A percentile compares a stretch with the other conserved stretches of the same genome.
phyloP scores from a whole-genome alignment of 2,329 filamentous ascomycete genomes.

The Teratosphaeria nubilosa region DNA sequence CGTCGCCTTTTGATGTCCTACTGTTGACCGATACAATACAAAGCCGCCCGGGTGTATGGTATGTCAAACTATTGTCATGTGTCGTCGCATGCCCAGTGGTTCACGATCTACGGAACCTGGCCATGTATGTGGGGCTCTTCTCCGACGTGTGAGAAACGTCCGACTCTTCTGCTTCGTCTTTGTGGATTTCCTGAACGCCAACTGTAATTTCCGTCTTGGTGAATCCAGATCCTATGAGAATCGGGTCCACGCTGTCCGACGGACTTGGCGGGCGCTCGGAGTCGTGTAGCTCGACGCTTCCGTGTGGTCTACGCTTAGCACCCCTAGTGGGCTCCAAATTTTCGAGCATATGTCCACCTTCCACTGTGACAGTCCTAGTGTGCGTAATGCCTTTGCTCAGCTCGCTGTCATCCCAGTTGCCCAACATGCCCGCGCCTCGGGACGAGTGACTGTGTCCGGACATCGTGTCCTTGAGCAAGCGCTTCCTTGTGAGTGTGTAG shows the following conservation, averaged over 20 bases:
- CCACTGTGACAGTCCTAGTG: conserved; percentile 18
- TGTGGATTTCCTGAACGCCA: conserved; percentile 2
- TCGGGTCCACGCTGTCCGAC: conserved; percentile 6
- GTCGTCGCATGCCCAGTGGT: background rate
- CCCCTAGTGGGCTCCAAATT: background rate
- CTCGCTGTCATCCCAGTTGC: conserved; percentile 10
- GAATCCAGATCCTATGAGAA: conserved; percentile 4
- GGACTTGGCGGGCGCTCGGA: conserved; percentile 2
- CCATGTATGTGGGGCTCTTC: background rate
- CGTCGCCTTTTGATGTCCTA: background rate
- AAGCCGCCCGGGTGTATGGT: background rate
- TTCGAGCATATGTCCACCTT: conserved; percentile 10
- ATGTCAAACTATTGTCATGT: background rate
- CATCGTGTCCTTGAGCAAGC: conserved; percentile 38
- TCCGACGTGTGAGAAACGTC: background rate
- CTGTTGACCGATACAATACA: background rate
- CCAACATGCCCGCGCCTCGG: conserved; percentile 2
- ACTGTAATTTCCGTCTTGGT: conserved; percentile 7
- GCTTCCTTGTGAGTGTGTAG: conserved; percentile 48
- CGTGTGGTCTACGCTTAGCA: background rate
- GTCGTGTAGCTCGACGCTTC: background rate
- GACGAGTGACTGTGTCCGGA: background rate
- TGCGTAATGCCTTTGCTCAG: conserved; percentile 19
- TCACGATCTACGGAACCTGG: background rate
- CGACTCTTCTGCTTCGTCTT: background rate